Evolutionary conservation across 495 filamentous ascomycete species (phyloP), one percentile per base, ranked within the genome.

Genomic region (Aspergillus biplanus): DNA sequence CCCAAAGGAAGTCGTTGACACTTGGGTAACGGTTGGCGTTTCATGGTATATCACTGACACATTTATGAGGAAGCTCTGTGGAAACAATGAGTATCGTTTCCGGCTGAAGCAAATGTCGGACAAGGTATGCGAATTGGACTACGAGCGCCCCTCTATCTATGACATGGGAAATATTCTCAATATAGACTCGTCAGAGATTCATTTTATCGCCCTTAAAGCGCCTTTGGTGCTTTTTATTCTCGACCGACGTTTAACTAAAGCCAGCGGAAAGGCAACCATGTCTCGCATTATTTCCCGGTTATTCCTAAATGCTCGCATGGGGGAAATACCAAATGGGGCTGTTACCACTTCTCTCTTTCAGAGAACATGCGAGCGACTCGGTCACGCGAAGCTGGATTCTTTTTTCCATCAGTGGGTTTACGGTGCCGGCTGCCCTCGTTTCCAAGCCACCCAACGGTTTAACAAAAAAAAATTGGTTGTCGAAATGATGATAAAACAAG

Each of bases 381-480:
- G 91, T 37, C 91, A 94, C 67, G 87, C 89, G 52, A 91, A 91
- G 64, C 79, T 97, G 3, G 93, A 98, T 47, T 75, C 83, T 2
- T 96, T 97, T 71, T 98, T 96, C 81, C 83, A 89, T 11, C 96
- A 99, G 70, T 99, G 95, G 94, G 86, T 99, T 3, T 83, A 88
- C 61, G 87, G 90, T 11, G 88, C 91, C 9, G 95, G 95, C 7
- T 97, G 93, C 69, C 96, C 96, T 6, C 84, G 83, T 27, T 93
- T 99, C 67, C 80, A 87, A 33, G 90, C 95, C 54, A 90, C 84
- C 16, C 93, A 97, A 65, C 84, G 87, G 32, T 98, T 99, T 76
- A 99, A 98, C 67, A 98, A 98, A 81, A 99, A 99, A 76, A 91
- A 96, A 68, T 83, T 97, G 35, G 92, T 93, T 15, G 91, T 99